Conservation (phyloP, 768 basidiomycete species). For the Dioszegia crocea region DNA sequence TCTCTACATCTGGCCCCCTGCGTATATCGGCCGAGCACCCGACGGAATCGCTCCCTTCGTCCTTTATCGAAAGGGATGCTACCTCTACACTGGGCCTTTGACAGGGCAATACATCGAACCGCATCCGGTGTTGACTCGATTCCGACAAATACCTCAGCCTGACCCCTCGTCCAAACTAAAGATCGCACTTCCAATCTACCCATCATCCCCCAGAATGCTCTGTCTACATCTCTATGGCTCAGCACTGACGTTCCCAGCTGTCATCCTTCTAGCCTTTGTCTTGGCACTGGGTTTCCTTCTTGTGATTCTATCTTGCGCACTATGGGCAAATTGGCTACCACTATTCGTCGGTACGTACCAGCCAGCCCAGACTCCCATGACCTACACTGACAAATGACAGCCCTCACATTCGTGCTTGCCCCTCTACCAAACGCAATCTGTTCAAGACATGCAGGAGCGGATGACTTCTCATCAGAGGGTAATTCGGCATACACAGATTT, state of each 20-base stretch:
- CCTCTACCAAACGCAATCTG: conserved; percentile 93
- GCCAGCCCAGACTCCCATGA: neutral
- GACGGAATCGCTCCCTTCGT: too few species aligned
- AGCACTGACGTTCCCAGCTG: conserved; percentile 57
- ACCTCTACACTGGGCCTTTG: too few species aligned
- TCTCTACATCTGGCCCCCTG: too few species aligned
- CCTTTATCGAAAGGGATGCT: too few species aligned
- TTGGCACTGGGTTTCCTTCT: conserved; percentile 96
- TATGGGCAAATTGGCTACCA: conserved; percentile 96
- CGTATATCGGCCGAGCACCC: too few species aligned
- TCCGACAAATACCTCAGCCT: too few species aligned
- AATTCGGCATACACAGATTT: conserved; percentile 65
- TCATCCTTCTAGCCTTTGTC: conserved; percentile 93
- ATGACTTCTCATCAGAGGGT: conserved; percentile 79
- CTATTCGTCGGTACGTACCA: conserved; percentile 73
- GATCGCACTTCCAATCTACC: neutral
- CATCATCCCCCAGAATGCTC: conserved; percentile 5
- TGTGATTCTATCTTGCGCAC: conserved; percentile 92
- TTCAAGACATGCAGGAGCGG: conserved; percentile 75
- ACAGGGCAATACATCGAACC: too few species aligned
- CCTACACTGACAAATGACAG: conserved; percentile 52
- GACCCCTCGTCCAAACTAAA: too few species aligned
- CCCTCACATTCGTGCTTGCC: conserved; percentile 88
- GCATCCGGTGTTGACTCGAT: too few species aligned
- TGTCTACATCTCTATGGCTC: neutral